Base-by-base conservation (phyloP, 2,329 filamentous ascomycete genomes). In the Emmonsia crescens region DNA sequence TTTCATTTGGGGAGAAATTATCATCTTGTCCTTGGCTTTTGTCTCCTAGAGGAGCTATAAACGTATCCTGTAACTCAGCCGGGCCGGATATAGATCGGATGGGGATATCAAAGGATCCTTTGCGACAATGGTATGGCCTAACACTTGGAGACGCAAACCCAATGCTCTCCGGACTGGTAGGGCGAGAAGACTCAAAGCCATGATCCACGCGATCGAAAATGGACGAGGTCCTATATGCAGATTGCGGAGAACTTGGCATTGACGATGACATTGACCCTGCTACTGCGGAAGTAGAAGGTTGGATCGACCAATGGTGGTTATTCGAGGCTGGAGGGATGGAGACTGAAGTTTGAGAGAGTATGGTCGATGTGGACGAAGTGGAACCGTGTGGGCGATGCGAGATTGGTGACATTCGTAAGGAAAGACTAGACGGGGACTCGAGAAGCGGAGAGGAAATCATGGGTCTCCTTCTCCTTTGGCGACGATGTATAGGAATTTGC, bases 81-180 rank as follows among this genome's bases (percentile, higher is more conserved):
- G 62, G 58, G 27, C 60, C 62, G 19, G 59, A 62, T n/a, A 65
- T 63, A 51, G 24, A 70, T 65, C 80, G 76, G 42, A 77, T 75
- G 1, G 85, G 85, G 46, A 79, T 74, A 62, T 83, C 82, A 0
- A 86, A 86, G 0, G 77, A 73, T 12, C 80, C 78, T 68, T 86
- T 87, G 54, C 77, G 52, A 24, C 24, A 77, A 66, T 85, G 82
- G 8, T 84, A 83, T 2, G 79, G 79, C 1, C 82, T 84, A 49
- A 88, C 88, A 68, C 84, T 78, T 1, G 91, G 89, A 27, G 82
- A 79, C 80, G 71, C 83, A 56, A 75, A 73, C 16, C 87, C 78
- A 60, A 86, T 87, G 1, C 91, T 96, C 19, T 89, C 86, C 0
- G 94, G 93, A 44, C 92, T 96, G 0, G 85, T 87, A 0, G 92